Conservation (phyloP, 2,329 filamentous ascomycete species). For the Leptographium lundbergii region DNA sequence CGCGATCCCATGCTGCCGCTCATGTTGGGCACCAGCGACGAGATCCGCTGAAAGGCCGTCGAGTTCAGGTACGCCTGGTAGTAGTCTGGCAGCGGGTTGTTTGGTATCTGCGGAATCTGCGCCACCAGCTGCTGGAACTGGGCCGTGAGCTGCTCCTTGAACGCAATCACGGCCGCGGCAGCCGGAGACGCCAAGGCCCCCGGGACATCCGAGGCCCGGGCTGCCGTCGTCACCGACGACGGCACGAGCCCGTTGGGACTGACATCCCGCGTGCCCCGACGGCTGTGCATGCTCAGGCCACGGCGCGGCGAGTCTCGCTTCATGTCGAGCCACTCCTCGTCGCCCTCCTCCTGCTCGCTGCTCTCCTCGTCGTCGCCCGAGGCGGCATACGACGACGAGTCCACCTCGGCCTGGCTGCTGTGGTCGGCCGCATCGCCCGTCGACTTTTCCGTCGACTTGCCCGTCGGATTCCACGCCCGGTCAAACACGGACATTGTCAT, state of each 20-base stretch:
- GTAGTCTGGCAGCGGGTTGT: slow-evolving; percentile 39
- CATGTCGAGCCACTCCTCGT: slow-evolving; percentile 25
- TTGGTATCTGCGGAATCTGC: slow-evolving; percentile 29
- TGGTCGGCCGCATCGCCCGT: not conserved
- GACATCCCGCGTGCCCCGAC: slow-evolving; percentile 9
- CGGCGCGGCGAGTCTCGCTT: slow-evolving; percentile 14
- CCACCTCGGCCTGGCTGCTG: slow-evolving; percentile 8
- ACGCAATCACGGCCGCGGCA: slow-evolving; percentile 51
- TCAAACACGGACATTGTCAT: slow-evolving; percentile 6
- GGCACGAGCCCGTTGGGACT: slow-evolving; percentile 10
- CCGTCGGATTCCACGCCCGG: not conserved
- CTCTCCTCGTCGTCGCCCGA: slow-evolving; percentile 1
- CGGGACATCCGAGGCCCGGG: slow-evolving; percentile 18
- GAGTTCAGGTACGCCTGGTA: slow-evolving; percentile 56
- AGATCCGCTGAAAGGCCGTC: slow-evolving; percentile 56
- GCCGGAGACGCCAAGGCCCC: slow-evolving; percentile 38
- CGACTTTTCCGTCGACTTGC: not conserved
- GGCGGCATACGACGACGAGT: slow-evolving; percentile 9
- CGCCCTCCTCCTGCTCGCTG: slow-evolving; percentile 20
- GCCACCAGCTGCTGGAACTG: slow-evolving; percentile 65
- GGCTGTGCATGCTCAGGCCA: slow-evolving; percentile 6
- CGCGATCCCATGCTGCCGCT: slow-evolving; percentile 24
- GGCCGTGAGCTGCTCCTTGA: slow-evolving; percentile 60
- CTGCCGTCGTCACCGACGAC: not conserved
- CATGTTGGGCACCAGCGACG: slow-evolving; percentile 58